Conservation (phyloP, 139 green algal genomes). For the Pleodorina starrii region DNA sequence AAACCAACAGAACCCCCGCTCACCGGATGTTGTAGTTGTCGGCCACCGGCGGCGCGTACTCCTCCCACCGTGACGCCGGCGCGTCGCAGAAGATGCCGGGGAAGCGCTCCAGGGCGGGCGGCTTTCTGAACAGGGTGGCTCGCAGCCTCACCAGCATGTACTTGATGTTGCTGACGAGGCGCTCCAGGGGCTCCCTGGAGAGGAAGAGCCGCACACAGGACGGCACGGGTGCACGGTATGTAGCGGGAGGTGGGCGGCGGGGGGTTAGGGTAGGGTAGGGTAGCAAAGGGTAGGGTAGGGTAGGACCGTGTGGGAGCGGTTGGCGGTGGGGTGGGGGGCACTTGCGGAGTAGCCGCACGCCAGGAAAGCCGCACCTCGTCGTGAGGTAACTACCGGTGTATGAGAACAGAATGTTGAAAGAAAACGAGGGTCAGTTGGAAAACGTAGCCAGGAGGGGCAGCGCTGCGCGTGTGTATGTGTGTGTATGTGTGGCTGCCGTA, state of each 20-base stretch:
- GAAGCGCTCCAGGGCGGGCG: background rate
- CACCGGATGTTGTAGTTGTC: constrained; percentile 37
- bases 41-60: background rate
- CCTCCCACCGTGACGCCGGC: background rate
- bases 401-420: too few species aligned
- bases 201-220: too few species aligned
- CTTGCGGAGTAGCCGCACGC: too few species aligned
- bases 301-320: background rate
- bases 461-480: too few species aligned
- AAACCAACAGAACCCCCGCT: too few species aligned
- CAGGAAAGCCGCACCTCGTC: too few species aligned
- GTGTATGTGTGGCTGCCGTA: too few species aligned
- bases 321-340: too few species aligned
- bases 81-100: background rate
- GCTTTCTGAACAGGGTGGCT: background rate
- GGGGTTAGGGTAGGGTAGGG: background rate
- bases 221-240: too few species aligned
- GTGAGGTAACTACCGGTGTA: too few species aligned
- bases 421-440: too few species aligned
- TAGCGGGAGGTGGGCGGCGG: background rate
- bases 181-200: constrained; percentile 18
- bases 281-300: background rate
- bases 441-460: too few species aligned
- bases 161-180: constrained; percentile 15
- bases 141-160: constrained; percentile 22